phyloP scores from a whole-genome alignment of 441 rosid genomes.

The Populus tomentosa region DNA sequence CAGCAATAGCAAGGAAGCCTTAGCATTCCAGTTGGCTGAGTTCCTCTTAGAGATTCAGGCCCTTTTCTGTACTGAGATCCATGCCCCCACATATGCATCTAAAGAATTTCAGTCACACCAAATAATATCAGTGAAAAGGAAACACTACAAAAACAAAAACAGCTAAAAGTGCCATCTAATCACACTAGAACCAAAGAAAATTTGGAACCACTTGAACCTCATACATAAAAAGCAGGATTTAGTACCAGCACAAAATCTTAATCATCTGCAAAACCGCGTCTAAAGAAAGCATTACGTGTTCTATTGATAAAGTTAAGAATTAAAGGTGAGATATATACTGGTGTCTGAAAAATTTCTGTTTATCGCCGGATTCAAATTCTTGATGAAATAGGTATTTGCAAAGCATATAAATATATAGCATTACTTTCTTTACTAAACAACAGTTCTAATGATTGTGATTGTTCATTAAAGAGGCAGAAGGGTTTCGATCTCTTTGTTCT shows the following conservation, averaged over 20 bases:
- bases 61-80: slow-evolving; percentile 37
- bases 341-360: neutral
- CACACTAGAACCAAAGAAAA: neutral
- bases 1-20: slow-evolving; percentile 90
- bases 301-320: neutral
- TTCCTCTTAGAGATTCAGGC: slow-evolving; percentile 78
- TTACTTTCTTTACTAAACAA: neutral
- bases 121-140: neutral
- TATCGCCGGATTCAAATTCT: neutral
- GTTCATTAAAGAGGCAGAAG: neutral
- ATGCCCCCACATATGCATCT: slow-evolving; percentile 99
- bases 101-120: slow-evolving; percentile 2
- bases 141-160: neutral
- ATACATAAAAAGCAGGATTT: slow-evolving; percentile 10
- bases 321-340: neutral
- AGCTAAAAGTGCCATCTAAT: slow-evolving; percentile 5
- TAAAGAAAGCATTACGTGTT: neutral
- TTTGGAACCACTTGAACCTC: slow-evolving; percentile 9
- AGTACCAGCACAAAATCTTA: slow-evolving; percentile 1
- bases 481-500: neutral
- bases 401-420: neutral
- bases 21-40: slow-evolving; percentile 91
- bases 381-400: neutral
- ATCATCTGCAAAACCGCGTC: neutral
- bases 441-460: neutral